Conservation (phyloP, 2,329 filamentous ascomycete species). For the Emmonsiellopsis sp. region DNA sequence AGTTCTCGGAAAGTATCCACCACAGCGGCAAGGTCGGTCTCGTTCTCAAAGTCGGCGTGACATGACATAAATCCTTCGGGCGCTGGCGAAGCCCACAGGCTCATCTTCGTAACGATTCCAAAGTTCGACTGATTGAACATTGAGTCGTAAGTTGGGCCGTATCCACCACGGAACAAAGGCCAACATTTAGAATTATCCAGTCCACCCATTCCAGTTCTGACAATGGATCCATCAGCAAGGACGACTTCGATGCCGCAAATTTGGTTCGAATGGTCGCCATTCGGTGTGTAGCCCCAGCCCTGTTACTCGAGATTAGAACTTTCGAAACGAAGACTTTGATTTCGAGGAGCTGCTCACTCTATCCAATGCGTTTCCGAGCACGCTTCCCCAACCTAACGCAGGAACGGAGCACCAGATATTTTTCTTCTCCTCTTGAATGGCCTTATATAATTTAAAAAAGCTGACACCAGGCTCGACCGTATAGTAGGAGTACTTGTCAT, state of each 20-base stretch:
- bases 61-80: conserved; percentile 5
- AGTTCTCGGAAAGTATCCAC: conserved; percentile 2
- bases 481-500: conserved; percentile 23
- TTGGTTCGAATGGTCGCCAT: conserved; percentile 9
- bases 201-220: conserved; percentile 50
- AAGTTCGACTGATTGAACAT: conserved; percentile 13
- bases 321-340: not conserved
- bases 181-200: conserved; percentile 2
- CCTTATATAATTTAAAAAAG: conserved; percentile 37
- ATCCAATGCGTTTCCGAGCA: conserved; percentile 1
- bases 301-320: not conserved
- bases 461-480: conserved; percentile 38
- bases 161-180: conserved; percentile 6
- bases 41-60: not conserved
- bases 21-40: not conserved
- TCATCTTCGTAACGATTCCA: conserved; percentile 14
- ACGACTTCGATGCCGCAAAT: conserved; percentile 40
- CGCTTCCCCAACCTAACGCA: conserved; percentile 9
- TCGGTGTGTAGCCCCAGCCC: conserved; percentile 7
- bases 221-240: conserved; percentile 55
- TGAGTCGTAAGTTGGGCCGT: conserved; percentile 8
- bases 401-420: conserved; percentile 9
- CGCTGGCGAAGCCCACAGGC: conserved; percentile 5
- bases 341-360: not conserved
- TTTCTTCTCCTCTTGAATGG: conserved; percentile 25